phyloP scores from a whole-genome alignment of 139 green algal species.

The Ettlia oleoabundans region DNA sequence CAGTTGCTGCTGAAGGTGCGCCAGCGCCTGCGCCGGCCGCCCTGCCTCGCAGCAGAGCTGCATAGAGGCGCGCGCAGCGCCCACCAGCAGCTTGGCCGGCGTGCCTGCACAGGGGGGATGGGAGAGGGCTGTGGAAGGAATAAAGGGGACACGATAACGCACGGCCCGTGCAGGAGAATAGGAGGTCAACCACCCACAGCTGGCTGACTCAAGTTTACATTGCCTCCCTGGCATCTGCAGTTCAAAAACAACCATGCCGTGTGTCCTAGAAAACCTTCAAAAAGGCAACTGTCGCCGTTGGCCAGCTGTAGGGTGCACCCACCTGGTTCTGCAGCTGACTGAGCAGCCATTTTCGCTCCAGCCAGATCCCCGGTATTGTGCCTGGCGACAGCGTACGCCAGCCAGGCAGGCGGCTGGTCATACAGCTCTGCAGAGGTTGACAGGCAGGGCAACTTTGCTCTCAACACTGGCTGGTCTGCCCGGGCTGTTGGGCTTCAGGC shows the following conservation, averaged over 20 bases:
- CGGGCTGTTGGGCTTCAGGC: no score
- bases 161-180: no score
- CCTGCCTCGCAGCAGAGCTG: constrained; percentile 37
- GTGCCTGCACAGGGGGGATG: neutral
- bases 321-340: constrained; percentile 17
- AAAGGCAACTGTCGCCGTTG: no score
- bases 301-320: neutral
- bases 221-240: no score
- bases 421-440: constrained; percentile 31
- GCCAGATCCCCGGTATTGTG: neutral
- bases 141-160: no score
- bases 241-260: no score
- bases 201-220: no score
- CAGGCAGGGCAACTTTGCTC: no score
- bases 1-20: constrained; percentile 42
- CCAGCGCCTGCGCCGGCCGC: constrained; percentile 35
- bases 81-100: constrained; percentile 6
- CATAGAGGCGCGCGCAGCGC: constrained; percentile 5
- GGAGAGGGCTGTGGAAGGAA: neutral
- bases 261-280: no score
- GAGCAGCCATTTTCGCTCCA: constrained; percentile 28
- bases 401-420: constrained; percentile 26
- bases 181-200: no score
- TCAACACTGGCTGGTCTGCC: no score
- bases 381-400: constrained; percentile 38